Conservation (phyloP, 2,329 filamentous ascomycete genomes). For the Scolecobasidium constrictum region DNA sequence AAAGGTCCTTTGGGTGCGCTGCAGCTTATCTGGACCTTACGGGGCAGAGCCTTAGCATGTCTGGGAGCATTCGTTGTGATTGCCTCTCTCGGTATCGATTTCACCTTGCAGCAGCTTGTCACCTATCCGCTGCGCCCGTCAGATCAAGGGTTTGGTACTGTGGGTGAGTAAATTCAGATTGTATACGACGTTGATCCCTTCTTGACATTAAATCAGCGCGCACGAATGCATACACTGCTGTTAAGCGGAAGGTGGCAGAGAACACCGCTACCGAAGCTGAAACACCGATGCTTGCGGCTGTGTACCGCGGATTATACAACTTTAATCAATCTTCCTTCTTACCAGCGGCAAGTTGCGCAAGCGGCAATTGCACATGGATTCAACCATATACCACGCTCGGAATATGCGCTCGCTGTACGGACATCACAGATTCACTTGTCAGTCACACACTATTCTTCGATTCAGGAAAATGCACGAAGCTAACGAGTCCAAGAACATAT, state of each 20-base stretch:
- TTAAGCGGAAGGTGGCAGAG: neutral
- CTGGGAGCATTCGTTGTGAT: constrained; percentile 6
- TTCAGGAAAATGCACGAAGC: neutral
- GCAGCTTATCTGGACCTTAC: constrained; percentile 3
- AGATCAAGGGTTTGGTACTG: neutral
- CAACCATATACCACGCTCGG: constrained; percentile 9
- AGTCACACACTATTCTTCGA: neutral
- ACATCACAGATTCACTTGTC: constrained; percentile 8
- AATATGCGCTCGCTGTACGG: constrained; percentile 9
- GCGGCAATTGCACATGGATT: constrained; percentile 11
- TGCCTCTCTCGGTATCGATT: constrained; percentile 7
- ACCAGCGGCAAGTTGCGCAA: constrained; percentile 8
- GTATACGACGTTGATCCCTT: too few relatives aligned
- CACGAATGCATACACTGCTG: constrained; percentile 1
- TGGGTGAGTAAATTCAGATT: neutral
- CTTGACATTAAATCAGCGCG: too few relatives aligned
- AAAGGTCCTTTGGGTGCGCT: constrained; percentile 6
- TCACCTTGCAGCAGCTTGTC: constrained; percentile 7
- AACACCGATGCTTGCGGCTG: constrained; percentile 4
- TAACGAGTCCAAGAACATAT: neutral
- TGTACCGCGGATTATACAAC: neutral
- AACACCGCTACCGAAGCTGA: neutral
- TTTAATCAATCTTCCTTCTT: constrained; percentile 1
- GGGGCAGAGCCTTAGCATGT: constrained; percentile 2
- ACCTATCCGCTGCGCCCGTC: constrained; percentile 5